Evolutionary conservation across 257 asterid species (phyloP).

Genomic region (Solanum verrucosum): DNA sequence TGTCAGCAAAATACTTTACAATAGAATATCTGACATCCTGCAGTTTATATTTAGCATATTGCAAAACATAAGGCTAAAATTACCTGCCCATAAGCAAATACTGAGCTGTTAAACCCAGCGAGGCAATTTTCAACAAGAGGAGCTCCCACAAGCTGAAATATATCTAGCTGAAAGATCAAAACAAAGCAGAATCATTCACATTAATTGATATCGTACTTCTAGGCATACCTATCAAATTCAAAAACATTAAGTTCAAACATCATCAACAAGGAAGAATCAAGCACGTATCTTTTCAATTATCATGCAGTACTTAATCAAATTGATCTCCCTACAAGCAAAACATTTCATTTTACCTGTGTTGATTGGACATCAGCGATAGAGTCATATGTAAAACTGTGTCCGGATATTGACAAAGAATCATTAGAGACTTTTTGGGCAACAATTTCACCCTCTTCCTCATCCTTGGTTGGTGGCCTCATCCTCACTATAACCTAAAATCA

Average conservation of each 20-base stretch:
- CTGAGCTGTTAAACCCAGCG: slow-evolving; percentile 97
- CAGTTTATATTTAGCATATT: background rate
- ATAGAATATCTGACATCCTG: background rate
- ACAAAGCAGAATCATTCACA: background rate
- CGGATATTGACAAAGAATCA: slow-evolving; percentile 68
- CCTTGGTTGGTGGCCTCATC: slow-evolving; percentile 75
- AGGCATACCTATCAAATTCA: background rate
- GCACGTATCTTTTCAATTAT: background rate
- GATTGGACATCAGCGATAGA: slow-evolving; percentile 74
- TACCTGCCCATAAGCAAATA: slow-evolving; percentile 98
- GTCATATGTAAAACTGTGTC: slow-evolving; percentile 78
- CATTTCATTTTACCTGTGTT: slow-evolving; percentile 51
- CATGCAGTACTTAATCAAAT: background rate
- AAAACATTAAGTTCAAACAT: background rate
- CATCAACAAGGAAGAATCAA: background rate
- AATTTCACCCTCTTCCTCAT: slow-evolving; percentile 66
- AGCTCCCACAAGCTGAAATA: slow-evolving; percentile 88
- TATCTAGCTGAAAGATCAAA: slow-evolving; percentile 55
- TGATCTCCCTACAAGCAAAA: background rate
- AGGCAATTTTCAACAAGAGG: slow-evolving; percentile 95
- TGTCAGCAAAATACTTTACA: slow-evolving; percentile 5
- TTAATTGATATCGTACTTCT: background rate
- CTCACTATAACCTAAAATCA: slow-evolving; percentile 67
- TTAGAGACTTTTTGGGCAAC: slow-evolving; percentile 53
- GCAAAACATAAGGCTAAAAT: background rate